Percentiles rank a stretch among this genome's conserved stretches.
Conservation (phyloP, 192 early-diverging fungal species). For the Geranomyces variabilis region DNA sequence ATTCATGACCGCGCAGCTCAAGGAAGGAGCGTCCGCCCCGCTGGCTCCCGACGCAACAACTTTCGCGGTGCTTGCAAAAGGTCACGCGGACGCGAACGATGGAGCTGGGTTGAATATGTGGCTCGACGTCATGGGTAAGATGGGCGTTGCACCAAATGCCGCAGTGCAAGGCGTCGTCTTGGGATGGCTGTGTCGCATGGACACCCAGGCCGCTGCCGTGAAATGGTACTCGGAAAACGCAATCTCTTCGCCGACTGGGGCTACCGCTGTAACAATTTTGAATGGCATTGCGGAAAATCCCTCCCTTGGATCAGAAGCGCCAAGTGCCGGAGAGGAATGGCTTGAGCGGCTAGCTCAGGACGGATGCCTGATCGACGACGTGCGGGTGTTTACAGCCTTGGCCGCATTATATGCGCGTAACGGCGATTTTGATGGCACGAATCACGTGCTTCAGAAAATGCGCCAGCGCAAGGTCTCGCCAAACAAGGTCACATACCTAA, state of each 20-base stretch:
- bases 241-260: neutral
- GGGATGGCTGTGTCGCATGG: neutral
- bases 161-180: neutral
- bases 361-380: neutral
- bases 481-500: conserved; percentile 11
- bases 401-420: neutral
- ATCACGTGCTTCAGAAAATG: neutral
- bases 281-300: neutral
- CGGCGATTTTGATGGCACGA: conserved; percentile 1
- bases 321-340: conserved; percentile 2
- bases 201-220: neutral
- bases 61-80: neutral
- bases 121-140: conserved; percentile 1
- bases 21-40: neutral
- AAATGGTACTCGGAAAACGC: neutral
- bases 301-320: neutral
- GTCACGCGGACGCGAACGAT: conserved; percentile 11
- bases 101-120: neutral
- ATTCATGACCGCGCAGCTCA: neutral
- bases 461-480: neutral
- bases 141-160: neutral
- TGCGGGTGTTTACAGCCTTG: neutral
- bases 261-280: neutral
- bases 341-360: neutral
- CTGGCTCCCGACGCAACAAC: conserved; percentile 5